Percentiles rank a stretch among this genome's conserved stretches.
phyloP scores from a whole-genome alignment of 768 basidiomycete species.

The Pleurotus tuber-regium region DNA sequence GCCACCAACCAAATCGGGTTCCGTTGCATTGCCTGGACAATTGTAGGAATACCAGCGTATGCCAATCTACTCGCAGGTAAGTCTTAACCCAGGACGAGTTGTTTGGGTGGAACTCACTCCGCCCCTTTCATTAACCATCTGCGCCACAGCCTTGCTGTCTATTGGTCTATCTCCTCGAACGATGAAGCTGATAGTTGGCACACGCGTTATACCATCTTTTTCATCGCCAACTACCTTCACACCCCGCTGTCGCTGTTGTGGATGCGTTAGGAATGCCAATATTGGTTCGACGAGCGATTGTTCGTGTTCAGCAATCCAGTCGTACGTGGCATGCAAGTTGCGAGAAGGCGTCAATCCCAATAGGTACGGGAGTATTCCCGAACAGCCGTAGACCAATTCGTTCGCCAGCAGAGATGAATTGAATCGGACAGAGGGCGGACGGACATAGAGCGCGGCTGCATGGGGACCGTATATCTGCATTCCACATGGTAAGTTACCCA shows the following conservation, averaged over 20 bases:
- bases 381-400: not conserved
- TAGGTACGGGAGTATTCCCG: conserved; percentile 47
- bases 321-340: conserved; percentile 48
- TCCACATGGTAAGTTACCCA: too few species aligned
- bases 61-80: conserved; percentile 65
- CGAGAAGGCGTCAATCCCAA: conserved; percentile 50
- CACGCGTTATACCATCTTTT: conserved; percentile 36
- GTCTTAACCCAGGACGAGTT: not conserved
- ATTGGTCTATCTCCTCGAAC: conserved; percentile 55
- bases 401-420: conserved; percentile 27
- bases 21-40: not conserved
- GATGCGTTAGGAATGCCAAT: conserved; percentile 50
- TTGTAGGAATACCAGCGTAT: conserved; percentile 43
- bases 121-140: conserved; percentile 60
- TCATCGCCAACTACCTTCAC: conserved; percentile 69
- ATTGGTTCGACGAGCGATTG: conserved; percentile 50
- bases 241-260: conserved; percentile 49
- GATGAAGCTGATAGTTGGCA: conserved; percentile 72
- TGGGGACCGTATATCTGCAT: conserved; percentile 72
- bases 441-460: conserved; percentile 62
- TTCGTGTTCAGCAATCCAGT: conserved; percentile 59
- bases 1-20: conserved; percentile 56
- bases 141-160: conserved; percentile 61
- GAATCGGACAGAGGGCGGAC: conserved; percentile 36
- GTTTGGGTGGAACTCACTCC: conserved; percentile 39